Base-by-base conservation (phyloP, 2,329 filamentous ascomycete species). In the Exophiala phaeomuriformis region DNA sequence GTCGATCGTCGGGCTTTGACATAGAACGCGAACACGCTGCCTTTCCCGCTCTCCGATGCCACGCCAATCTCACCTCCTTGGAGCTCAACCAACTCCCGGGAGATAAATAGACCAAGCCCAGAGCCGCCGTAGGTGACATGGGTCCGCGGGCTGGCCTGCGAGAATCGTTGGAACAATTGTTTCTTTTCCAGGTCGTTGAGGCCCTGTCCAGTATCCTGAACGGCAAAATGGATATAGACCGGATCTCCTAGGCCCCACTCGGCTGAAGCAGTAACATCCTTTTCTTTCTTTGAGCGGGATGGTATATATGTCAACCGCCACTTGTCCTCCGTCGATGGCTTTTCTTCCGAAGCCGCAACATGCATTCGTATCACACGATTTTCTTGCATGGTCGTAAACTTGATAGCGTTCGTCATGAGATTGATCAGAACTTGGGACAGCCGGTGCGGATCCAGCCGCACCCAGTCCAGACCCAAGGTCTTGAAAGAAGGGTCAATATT, bases 31-130 rank as follows among this genome's bases (percentile, higher is more conserved):
- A 82, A 82, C 0, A 77, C 80, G 60, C 77, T 79, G 10, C 79
- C 78, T 43, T 75, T 72, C 2, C 76, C 78, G 42, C 76, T 71
- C 59, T 78, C 74, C 3, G 76, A 78, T 10, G 75, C 74, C 0
- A 91, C 84, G 1, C 86, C 87, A 44, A 93, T 90, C 56, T 87
- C 83, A 3, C 88, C 88, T 19, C 86, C 86, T 66, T 90, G 86
- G 7, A 91, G 72, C 65, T 91, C 87, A 0, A 86, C 88, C n/a
- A 93, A 75, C 51, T 87, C 81, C 28, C 86, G 78, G 36, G 83
- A 87, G 59, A 91, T 90, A 67, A 90, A 91, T 0, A 91, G 73
- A 0, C 88, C 88, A 1, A 93, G 75, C 0, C 88, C 88, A 0
- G 83, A 87, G 0, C 88, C 88, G 27, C 87, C 88, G 60, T 91